Percentiles rank a stretch among this genome's conserved stretches.
These are phyloP conservation scores for Karstenula rhodostoma DNA, from an alignment of 2,329 filamentous ascomycete genomes.

Conservation along the genomic window DNA sequence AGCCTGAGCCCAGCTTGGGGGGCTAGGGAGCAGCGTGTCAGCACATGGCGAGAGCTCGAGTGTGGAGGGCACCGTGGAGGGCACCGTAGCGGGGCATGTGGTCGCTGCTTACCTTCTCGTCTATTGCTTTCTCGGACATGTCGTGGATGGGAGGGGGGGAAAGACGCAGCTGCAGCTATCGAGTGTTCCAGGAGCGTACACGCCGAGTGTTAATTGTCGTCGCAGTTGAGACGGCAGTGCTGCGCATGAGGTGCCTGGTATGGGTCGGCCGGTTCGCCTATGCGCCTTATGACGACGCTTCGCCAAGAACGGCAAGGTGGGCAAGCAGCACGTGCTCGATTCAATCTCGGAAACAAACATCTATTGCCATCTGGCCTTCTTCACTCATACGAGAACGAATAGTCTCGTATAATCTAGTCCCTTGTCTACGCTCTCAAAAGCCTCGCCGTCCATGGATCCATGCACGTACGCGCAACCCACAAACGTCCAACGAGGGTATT, in stretches of 20 bases:
- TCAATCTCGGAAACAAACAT: too few species aligned
- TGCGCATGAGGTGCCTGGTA: constrained; percentile 23
- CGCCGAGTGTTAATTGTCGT: background rate
- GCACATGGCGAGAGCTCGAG: constrained; percentile 7
- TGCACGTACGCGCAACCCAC: background rate
- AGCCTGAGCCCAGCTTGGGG: constrained; percentile 45
- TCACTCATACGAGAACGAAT: background rate
- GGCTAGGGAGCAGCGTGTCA: constrained; percentile 38
- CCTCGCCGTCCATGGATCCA: background rate
- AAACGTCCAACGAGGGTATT: background rate
- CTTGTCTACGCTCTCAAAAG: background rate
- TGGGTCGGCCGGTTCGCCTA: background rate
- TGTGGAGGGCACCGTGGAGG: constrained; percentile 20
- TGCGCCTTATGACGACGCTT: constrained; percentile 13
- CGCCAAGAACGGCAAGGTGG: constrained; percentile 5
- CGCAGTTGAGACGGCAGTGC: constrained; percentile 12
- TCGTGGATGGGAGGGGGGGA: background rate
- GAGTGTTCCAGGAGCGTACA: constrained; percentile 7
- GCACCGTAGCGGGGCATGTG: constrained; percentile 33
- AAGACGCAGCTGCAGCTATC: background rate
- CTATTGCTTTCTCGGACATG: constrained; percentile 32
- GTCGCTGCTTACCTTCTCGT: constrained; percentile 41
- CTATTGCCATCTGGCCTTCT: too few species aligned
- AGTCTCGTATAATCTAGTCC: background rate
- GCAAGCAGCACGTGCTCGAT: constrained; percentile 1